A percentile compares a stretch with the other conserved stretches of the same genome.
Evolutionary conservation across 768 basidiomycete species (phyloP).

Genomic region (Russula earlei): DNA sequence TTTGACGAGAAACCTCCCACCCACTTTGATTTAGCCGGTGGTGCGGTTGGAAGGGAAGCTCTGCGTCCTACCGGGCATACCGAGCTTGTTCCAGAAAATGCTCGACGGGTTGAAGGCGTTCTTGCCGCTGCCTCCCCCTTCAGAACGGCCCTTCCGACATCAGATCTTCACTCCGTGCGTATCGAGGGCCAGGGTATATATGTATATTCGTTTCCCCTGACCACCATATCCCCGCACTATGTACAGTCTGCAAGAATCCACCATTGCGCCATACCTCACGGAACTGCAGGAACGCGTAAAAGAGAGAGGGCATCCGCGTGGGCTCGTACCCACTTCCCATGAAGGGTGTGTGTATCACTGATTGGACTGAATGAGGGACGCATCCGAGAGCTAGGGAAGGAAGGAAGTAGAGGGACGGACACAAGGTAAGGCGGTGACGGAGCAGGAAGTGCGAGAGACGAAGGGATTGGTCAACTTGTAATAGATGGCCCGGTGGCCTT

Average conservation of each 20-base stretch:
- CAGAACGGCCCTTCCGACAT: constrained; percentile 65
- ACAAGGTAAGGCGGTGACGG: constrained; percentile 49
- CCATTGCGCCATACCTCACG: constrained; percentile 81
- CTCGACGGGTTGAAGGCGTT: constrained; percentile 62
- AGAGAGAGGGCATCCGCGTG: constrained; percentile 67
- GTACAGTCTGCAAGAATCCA: constrained; percentile 62
- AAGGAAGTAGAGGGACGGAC: constrained; percentile 54
- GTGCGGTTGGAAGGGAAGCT: constrained; percentile 81
- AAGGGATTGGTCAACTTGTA: constrained; percentile 26
- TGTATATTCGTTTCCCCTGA: constrained; percentile 9
- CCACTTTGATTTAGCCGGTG: constrained; percentile 61
- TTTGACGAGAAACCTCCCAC: constrained; percentile 12
- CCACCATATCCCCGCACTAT: background rate
- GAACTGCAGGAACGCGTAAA: constrained; percentile 63
- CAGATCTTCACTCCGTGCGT: constrained; percentile 77
- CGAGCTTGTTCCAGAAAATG: constrained; percentile 74
- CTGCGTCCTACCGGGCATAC: constrained; percentile 89
- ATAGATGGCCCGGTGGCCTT: no score
- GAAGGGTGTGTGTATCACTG: constrained; percentile 54
- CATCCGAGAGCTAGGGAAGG: constrained; percentile 45
- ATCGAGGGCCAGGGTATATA: background rate
- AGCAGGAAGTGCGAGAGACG: constrained; percentile 52
- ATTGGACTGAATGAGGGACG: constrained; percentile 40
- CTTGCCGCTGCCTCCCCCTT: constrained; percentile 68
- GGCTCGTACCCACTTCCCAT: constrained; percentile 64